A percentile compares a stretch with the other conserved stretches of the same genome.
These are phyloP conservation scores for Hemileia vastatrix DNA, from an alignment of 1,284 basidiomycete species.

Conservation along the genomic window DNA sequence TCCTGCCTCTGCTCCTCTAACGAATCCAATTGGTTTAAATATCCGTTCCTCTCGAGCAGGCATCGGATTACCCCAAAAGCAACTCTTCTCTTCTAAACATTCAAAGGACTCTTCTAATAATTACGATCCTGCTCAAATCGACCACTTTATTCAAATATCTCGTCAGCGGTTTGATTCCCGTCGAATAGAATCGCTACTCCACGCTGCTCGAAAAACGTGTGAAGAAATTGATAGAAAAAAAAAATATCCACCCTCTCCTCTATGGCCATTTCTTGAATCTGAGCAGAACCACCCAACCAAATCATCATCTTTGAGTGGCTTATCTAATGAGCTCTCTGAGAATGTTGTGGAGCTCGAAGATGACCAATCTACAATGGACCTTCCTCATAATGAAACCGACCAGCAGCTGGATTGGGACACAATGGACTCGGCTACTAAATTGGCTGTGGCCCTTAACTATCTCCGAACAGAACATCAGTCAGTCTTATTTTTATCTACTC, in stretches of 20 bases:
- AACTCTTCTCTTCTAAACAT: neutral
- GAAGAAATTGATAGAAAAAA: conserved; percentile 18
- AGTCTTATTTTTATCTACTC: neutral
- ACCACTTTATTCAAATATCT: conserved; percentile 7
- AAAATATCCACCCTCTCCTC: too few species aligned
- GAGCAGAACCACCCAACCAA: too few species aligned
- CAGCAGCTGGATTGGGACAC: conserved; percentile 2
- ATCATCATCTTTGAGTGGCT: too few species aligned
- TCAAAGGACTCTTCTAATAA: neutral
- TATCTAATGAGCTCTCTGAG: too few species aligned
- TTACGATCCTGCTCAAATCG: neutral
- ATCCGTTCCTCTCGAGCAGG: neutral
- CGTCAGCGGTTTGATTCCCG: conserved; percentile 5
- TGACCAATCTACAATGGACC: neutral
- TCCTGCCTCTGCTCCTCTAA: neutral
- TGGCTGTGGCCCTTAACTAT: conserved; percentile 6
- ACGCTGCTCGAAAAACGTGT: conserved; percentile 10
- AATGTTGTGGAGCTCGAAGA: neutral
- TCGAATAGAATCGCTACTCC: conserved; percentile 2
- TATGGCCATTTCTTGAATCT: too few species aligned
- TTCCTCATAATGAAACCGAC: neutral
- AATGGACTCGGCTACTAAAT: conserved; percentile 11
- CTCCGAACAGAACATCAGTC: conserved; percentile 16
- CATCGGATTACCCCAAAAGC: neutral
- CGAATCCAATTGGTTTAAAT: conserved; percentile 1